Evolutionary conservation across 2,329 filamentous ascomycete species (phyloP).

Genomic region (Whalleya microplaca): DNA sequence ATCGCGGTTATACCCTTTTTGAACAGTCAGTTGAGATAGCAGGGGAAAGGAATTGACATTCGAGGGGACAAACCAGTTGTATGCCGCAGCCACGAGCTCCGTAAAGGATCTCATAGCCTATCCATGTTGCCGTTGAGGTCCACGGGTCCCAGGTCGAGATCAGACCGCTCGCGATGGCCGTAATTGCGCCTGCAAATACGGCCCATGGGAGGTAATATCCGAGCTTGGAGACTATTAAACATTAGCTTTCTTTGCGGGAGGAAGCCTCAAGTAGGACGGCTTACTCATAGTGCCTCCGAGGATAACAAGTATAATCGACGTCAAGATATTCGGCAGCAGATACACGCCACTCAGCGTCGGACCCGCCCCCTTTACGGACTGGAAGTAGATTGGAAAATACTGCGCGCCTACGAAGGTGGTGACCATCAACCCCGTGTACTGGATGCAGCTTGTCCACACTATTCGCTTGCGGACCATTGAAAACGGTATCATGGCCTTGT

Average conservation of each 20-base stretch:
- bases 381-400: constrained; percentile 39
- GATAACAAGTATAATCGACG: constrained; percentile 61
- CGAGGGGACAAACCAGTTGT: constrained; percentile 26
- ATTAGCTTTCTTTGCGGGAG: constrained; percentile 4
- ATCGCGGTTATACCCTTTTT: constrained; percentile 31
- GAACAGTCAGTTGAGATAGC: neutral
- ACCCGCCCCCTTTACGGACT: constrained; percentile 35
- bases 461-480: constrained; percentile 48
- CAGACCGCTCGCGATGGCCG: constrained; percentile 30
- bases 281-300: constrained; percentile 39
- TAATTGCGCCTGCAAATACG: constrained; percentile 25
- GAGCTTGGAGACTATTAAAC: constrained; percentile 27
- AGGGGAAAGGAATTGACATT: neutral
- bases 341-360: constrained; percentile 39
- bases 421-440: constrained; percentile 47
- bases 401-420: constrained; percentile 45
- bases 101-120: constrained; percentile 36
- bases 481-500: constrained; percentile 54
- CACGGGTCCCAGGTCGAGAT: constrained; percentile 33
- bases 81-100: constrained; percentile 32
- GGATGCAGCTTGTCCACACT: constrained; percentile 47
- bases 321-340: constrained; percentile 36
- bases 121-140: constrained; percentile 32
- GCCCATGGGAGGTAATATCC: constrained; percentile 37
- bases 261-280: neutral